These are phyloP conservation scores for Cyberlindnera xylosilytica DNA, from an alignment of 805 yeast species.

Conservation along the genomic window DNA sequence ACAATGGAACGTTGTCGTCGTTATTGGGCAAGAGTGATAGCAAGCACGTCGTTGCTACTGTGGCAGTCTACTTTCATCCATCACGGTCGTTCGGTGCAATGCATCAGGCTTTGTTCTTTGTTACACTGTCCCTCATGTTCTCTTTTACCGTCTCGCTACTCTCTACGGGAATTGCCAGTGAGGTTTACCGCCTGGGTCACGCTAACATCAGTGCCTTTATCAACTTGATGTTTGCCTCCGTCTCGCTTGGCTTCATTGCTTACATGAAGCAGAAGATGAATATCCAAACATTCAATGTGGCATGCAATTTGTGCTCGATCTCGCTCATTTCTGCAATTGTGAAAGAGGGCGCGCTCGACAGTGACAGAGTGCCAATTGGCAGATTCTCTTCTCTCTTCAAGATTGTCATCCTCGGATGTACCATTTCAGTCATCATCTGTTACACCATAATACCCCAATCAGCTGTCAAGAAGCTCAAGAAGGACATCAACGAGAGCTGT, in stretches of 20 bases:
- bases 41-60: constrained; percentile 79
- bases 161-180: constrained; percentile 50
- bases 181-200: constrained; percentile 41
- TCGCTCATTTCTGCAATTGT: constrained; percentile 67
- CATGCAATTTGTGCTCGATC: constrained; percentile 74
- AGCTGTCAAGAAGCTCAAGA: constrained; percentile 46
- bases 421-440: constrained; percentile 57
- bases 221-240: constrained; percentile 50
- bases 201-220: constrained; percentile 48
- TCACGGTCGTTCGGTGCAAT: constrained; percentile 76
- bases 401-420: constrained; percentile 60
- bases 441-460: constrained; percentile 61
- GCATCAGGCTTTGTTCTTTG: constrained; percentile 70
- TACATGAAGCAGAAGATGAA: constrained; percentile 65
- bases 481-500: constrained; percentile 47
- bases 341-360: constrained; percentile 67
- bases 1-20: constrained; percentile 45
- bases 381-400: constrained; percentile 51
- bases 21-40: constrained; percentile 65
- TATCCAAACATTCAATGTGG: constrained; percentile 72
- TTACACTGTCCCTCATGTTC: constrained; percentile 48
- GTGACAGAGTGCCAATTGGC: constrained; percentile 52
- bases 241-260: constrained; percentile 64
- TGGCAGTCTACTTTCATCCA: constrained; percentile 83
- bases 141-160: constrained; percentile 49